Evolutionary conservation across 352 stramenopile genomes (phyloP), one percentile per base, ranked within the genome.

Genomic region (Poterioochromonas sp.): DNA sequence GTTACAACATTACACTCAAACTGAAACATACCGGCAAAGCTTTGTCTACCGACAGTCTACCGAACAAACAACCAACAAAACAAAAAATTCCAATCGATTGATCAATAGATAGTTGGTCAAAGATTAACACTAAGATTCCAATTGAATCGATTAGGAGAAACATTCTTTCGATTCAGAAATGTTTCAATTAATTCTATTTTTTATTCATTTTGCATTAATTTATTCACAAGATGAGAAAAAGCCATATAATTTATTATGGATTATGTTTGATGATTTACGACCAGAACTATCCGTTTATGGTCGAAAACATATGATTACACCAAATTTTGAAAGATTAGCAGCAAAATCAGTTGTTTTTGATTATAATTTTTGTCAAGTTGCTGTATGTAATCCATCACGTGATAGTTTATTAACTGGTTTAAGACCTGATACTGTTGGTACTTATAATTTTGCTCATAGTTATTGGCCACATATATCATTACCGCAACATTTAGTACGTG

Each of bases 331-430:
- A 29, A 35, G 60, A 32, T 49, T 79, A 1, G 44, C 73, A 49
- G 5, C 5, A 22, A 34, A 41, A 26, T 73, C 73, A 26, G 60
- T 79, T 51, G 29, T 73, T 5, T 79, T 79, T 63, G 73, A 79
- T 62, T 63, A 74, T 43, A 49, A 47, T 34, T 79, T 43, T 62
- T 79, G 12, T 32, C 60, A 79, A 62, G 32, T 74, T 39, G 37
- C 73, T 26, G 64, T 73, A 26, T 79, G 73, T 44, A 79, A 79
- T 74, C 73, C 73, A 35, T 74, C 60, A 29, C 73, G 73, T 32
- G 64, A 79, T 41, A 74, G 60, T 51, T 29, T 79, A 8, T 32
- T 79, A 32, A 79, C 73, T 8, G 73, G 73, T n/a, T 44, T 73
- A 29, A 47, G 73, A 32, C 73, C 73, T 3, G 60, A 79, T 62